Base-by-base conservation (phyloP, 2,329 filamentous ascomycete genomes). In the Arthrobotrys sphaeroides region DNA sequence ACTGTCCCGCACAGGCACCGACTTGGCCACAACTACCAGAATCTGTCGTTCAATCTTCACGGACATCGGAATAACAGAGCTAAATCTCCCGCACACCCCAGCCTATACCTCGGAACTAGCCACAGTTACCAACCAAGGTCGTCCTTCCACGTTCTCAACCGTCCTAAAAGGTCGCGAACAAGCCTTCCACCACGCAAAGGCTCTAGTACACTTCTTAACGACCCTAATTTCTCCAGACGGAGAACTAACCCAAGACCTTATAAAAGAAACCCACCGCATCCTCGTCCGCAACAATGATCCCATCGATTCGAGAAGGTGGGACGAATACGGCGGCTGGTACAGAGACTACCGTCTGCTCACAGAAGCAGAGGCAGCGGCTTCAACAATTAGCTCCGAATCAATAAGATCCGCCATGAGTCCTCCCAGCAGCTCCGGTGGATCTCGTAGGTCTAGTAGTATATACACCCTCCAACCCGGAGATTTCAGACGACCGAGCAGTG, bases 241-340 rank as follows among this genome's bases (percentile, higher is more conserved):
- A 7, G 64, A 75, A 57, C 57, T 75, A 31, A 59, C 72, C 2
- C 55, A 67, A 20, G 64, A 69, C n/a, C 47, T 75, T 4, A 42
- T 75, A 26, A 64, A 51, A 45, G 55, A 75, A 26, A 75, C 72
- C 9, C 72, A 75, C 18, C 12, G 47, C 1, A 68, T 75, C 24
- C 49, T 75, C 6, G 64, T 64, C 16, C n/a, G 33, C 20, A 47
- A 68, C 26, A 51, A 64, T 16, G 62, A 68, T 1, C 26, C 57
- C n/a, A 28, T 75, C 3, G 72, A 64, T 45, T 31, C 18, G 9
- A 75, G 64, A 28, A 36, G 38, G 5, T 69, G 57, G 45, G 45
- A 75, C 9, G 36, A 64, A 28, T 69, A 69, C 16, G 62, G 64
- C 20, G 72, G 72, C 0, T 64, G 72, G 55, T 75, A 75, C 24